phyloP scores from a whole-genome alignment of 2,329 filamentous ascomycete species.

The Penicillium sp. region DNA sequence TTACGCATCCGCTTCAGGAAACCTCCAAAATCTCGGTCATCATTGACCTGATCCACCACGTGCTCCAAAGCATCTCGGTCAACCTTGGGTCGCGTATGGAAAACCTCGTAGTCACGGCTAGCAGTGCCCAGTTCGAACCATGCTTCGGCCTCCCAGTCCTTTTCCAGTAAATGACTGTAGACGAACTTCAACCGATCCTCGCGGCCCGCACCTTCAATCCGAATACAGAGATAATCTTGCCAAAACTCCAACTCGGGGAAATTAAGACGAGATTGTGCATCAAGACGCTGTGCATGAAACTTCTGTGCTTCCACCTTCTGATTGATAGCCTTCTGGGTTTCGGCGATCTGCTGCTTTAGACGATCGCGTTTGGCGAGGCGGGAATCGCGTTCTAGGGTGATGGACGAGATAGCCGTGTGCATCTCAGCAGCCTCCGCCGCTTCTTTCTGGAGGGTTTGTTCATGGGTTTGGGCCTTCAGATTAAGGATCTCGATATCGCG shows the following conservation, averaged over 20 bases:
- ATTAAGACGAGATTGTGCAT: constrained; percentile 82
- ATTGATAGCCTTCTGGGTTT: constrained; percentile 46
- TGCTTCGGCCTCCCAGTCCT: constrained; percentile 81
- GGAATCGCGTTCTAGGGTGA: constrained; percentile 54
- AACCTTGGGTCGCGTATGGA: constrained; percentile 68
- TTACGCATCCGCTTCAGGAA: constrained; percentile 63
- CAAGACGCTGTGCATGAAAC: constrained; percentile 63
- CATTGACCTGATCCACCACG: constrained; percentile 56
- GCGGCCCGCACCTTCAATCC: constrained; percentile 82
- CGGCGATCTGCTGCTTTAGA: constrained; percentile 54
- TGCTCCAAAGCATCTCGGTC: constrained; percentile 53
- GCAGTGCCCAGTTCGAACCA: constrained; percentile 89
- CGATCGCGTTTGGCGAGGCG: constrained; percentile 54
- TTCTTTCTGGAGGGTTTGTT: constrained; percentile 56
- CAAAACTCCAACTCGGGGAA: constrained; percentile 92
- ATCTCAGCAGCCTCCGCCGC: constrained; percentile 60
- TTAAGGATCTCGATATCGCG: constrained; percentile 76
- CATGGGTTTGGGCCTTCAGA: constrained; percentile 54
- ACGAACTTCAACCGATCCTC: constrained; percentile 86
- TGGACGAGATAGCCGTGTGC: constrained; percentile 56
- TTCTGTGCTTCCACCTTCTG: constrained; percentile 46
- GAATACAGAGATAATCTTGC: constrained; percentile 82
- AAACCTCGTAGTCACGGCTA: constrained; percentile 78
- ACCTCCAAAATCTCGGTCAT: constrained; percentile 56
- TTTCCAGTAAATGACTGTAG: constrained; percentile 80